A percentile compares a stretch with the other conserved stretches of the same genome.
phyloP scores from a whole-genome alignment of 352 stramenopile genomes.

The Phytopythium helicoides region DNA sequence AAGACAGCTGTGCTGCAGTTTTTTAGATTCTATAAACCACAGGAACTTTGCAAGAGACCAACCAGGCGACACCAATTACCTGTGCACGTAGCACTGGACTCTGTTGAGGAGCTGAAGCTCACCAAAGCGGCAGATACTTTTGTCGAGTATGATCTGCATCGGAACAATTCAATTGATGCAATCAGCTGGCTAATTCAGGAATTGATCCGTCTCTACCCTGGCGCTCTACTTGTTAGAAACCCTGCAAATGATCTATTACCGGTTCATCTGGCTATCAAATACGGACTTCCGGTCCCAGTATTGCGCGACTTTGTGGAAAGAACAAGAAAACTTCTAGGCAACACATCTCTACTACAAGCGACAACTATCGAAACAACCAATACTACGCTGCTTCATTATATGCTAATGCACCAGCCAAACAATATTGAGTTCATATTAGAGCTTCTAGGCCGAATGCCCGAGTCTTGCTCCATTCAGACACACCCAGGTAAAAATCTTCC shows the following conservation, averaged over 20 bases:
- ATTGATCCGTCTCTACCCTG: conserved; percentile 17
- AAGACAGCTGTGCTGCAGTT: conserved; percentile 40
- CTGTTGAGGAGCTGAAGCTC: conserved; percentile 26
- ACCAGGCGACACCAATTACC: conserved; percentile 46
- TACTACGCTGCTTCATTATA: conserved; percentile 62
- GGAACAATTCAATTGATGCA: too few species aligned
- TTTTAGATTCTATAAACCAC: conserved; percentile 26
- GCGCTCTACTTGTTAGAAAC: conserved; percentile 16
- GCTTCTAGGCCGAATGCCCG: conserved; percentile 30
- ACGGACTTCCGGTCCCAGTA: conserved; percentile 19
- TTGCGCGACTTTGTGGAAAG: neutral
- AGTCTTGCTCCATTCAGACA: conserved; percentile 20
- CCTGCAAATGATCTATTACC: conserved; percentile 27
- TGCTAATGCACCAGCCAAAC: conserved; percentile 37
- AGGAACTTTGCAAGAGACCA: conserved; percentile 21
- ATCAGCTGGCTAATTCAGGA: conserved; percentile 26
- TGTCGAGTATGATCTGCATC: too few species aligned
- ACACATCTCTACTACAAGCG: conserved; percentile 7
- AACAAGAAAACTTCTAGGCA: neutral
- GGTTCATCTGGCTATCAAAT: conserved; percentile 47
- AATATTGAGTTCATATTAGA: conserved; percentile 22
- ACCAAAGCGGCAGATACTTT: too few species aligned
- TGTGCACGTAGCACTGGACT: conserved; percentile 50
- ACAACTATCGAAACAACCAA: conserved; percentile 30
- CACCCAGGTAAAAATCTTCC: conserved; percentile 34